Conservation (phyloP, 139 green algal species). For the Astrephomene gubernaculifera region DNA sequence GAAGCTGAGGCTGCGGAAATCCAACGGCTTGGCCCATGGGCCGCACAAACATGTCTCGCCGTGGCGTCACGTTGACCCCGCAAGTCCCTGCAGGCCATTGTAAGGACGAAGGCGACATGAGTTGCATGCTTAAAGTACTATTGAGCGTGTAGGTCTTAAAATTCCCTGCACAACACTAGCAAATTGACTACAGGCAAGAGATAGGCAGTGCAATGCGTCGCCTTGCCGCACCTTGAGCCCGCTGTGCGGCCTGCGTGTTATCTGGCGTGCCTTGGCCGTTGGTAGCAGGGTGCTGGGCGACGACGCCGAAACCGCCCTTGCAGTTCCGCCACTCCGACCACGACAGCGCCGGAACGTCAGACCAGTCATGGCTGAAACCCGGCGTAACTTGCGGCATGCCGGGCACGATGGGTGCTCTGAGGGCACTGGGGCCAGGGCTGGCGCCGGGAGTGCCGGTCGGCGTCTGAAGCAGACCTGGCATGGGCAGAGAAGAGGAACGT, state of each 20-base stretch:
- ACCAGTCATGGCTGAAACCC: conserved; percentile 18
- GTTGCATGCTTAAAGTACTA: too few relatives aligned
- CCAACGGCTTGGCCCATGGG: too few relatives aligned
- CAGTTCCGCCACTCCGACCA: conserved; percentile 1
- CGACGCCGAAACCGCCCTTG: conserved; percentile 10
- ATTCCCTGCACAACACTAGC: too few relatives aligned
- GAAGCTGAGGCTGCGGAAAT: neutral
- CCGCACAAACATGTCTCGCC: conserved; percentile 36
- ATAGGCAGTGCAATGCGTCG: neutral
- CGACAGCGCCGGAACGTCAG: conserved; percentile 10
- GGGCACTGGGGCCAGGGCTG: neutral
- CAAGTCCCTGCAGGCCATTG: too few relatives aligned
- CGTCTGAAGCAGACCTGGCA: conserved; percentile 21
- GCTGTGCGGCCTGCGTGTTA: conserved; percentile 5
- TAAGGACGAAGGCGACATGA: too few relatives aligned
- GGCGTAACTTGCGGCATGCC: conserved; percentile 30
- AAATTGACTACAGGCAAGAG: too few relatives aligned
- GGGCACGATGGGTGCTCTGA: neutral
- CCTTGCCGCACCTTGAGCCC: neutral
- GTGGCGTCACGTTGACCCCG: neutral
- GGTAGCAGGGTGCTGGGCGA: neutral
- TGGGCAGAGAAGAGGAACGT: too few relatives aligned
- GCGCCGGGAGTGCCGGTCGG: neutral
- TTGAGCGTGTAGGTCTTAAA: too few relatives aligned
- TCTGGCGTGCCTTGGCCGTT: conserved; percentile 22